These are phyloP conservation scores for Linum tenue DNA, from an alignment of 345 rosid genomes.

Conservation along the genomic window DNA sequence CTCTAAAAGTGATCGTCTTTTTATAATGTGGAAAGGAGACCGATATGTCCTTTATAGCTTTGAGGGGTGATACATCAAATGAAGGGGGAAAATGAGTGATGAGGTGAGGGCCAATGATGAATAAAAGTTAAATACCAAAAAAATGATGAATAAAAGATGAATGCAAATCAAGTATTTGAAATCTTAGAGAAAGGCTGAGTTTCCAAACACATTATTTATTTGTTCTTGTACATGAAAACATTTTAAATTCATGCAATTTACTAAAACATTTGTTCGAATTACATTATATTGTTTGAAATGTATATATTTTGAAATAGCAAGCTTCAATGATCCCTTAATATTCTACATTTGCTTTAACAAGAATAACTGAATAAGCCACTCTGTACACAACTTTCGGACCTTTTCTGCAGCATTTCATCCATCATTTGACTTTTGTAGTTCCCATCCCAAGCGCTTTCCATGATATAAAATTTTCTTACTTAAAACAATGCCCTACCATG, in stretches of 20 bases:
- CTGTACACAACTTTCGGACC: neutral
- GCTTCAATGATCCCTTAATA: neutral
- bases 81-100: too few species aligned
- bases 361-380: neutral
- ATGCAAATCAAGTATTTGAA: too few species aligned
- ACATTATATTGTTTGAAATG: neutral
- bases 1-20: too few species aligned
- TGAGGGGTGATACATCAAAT: too few species aligned
- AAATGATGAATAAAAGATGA: too few species aligned
- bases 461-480: too few species aligned
- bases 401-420: neutral
- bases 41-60: too few species aligned
- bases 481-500: neutral
- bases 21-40: too few species aligned
- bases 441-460: neutral
- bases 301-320: neutral
- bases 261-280: neutral
- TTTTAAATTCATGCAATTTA: neutral
- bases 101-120: too few species aligned
- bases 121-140: too few species aligned
- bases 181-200: too few species aligned
- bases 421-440: neutral
- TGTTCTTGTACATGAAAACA: neutral
- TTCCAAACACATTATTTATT: neutral
- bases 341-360: neutral